Conservation (phyloP, 768 basidiomycete genomes). For the Tricholoma terreum region DNA sequence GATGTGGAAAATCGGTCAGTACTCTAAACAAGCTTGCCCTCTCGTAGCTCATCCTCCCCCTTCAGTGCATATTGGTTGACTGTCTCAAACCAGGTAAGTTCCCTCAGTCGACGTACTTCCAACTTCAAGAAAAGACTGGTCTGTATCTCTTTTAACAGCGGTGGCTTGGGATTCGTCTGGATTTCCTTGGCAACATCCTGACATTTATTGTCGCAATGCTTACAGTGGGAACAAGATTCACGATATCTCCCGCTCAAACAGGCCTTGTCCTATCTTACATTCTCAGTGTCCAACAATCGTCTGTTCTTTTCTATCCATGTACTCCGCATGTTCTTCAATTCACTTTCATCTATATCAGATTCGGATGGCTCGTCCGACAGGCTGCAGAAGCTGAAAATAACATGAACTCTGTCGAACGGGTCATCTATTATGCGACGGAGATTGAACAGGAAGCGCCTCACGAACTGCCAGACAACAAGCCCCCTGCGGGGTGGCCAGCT, state of each 20-base stretch:
- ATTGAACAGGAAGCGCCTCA: constrained; percentile 83
- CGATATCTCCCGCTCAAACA: constrained; percentile 76
- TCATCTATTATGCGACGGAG: constrained; percentile 75
- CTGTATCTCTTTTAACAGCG: constrained; percentile 36
- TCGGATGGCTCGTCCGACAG: constrained; percentile 76
- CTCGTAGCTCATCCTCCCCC: constrained; percentile 2
- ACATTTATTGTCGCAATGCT: constrained; percentile 81
- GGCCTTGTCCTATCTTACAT: constrained; percentile 78
- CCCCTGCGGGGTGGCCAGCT: constrained; percentile 68
- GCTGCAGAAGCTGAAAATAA: constrained; percentile 87
- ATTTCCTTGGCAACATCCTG: constrained; percentile 70
- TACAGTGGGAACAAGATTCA: constrained; percentile 68
- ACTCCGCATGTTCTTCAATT: constrained; percentile 4
- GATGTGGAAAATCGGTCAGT: constrained; percentile 78
- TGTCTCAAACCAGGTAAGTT: constrained; percentile 68
- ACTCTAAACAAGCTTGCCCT: not conserved
- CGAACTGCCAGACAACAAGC: constrained; percentile 56
- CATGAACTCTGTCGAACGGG: constrained; percentile 88
- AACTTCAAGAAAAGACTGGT: constrained; percentile 11
- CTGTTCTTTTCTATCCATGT: constrained; percentile 11
- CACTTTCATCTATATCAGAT: constrained; percentile 34
- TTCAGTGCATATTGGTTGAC: constrained; percentile 82
- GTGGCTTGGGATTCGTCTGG: constrained; percentile 90
- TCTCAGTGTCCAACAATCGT: constrained; percentile 71
- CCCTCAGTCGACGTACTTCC: not conserved